Conservation (phyloP, 805 yeast genomes). For the Debaryomyces maramus region DNA sequence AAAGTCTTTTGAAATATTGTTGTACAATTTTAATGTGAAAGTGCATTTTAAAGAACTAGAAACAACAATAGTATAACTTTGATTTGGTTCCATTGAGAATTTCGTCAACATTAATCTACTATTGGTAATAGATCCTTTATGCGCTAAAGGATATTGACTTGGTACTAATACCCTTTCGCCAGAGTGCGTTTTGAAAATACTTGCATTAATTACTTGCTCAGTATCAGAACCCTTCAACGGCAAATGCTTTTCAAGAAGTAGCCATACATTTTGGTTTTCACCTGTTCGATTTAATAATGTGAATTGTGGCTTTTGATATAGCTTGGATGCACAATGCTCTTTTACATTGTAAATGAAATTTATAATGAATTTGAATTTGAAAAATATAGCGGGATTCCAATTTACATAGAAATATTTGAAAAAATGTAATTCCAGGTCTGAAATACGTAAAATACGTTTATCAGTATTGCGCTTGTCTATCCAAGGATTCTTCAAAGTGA, state of each 20-base stretch:
- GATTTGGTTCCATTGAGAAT: slow-evolving; percentile 23
- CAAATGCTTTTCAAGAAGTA: slow-evolving; percentile 53
- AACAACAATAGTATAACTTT: slow-evolving; percentile 28
- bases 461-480: slow-evolving; percentile 15
- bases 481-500: slow-evolving; percentile 40
- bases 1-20: slow-evolving; percentile 26
- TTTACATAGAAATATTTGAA: slow-evolving; percentile 61
- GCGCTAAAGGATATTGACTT: slow-evolving; percentile 20
- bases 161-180: slow-evolving; percentile 32
- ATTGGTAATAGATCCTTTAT: slow-evolving; percentile 30
- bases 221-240: slow-evolving; percentile 11
- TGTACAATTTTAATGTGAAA: slow-evolving; percentile 24
- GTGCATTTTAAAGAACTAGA: slow-evolving; percentile 23
- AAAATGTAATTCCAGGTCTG: slow-evolving; percentile 22
- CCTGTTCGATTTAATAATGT: slow-evolving; percentile 32
- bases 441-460: slow-evolving; percentile 16
- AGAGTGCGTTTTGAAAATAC: slow-evolving; percentile 23
- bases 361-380: slow-evolving; percentile 22
- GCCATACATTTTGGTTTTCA: slow-evolving; percentile 36
- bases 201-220: slow-evolving; percentile 8
- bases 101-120: slow-evolving; percentile 38
- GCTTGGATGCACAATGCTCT: slow-evolving; percentile 3
- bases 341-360: slow-evolving; percentile 20
- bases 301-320: slow-evolving; percentile 46
- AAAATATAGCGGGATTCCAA: slow-evolving; percentile 51